A percentile compares a stretch with the other conserved stretches of the same genome.
These are phyloP conservation scores for Fusarium siculi DNA, from an alignment of 2,329 filamentous ascomycete species.

Conservation along the genomic window DNA sequence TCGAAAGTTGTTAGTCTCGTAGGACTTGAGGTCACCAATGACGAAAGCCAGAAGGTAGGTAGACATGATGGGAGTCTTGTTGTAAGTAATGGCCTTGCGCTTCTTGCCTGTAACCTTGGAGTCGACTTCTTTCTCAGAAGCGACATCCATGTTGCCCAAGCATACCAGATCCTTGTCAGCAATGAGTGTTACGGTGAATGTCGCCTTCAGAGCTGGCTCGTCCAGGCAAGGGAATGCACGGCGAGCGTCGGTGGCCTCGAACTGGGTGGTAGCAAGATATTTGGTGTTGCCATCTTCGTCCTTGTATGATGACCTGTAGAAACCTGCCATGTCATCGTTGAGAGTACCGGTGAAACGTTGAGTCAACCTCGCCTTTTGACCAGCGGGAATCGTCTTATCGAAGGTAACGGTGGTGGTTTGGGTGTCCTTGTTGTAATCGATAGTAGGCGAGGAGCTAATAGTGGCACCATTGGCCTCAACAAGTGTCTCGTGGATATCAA, in stretches of 20 bases:
- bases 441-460: slow-evolving; percentile 52
- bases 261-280: slow-evolving; percentile 90
- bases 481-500: slow-evolving; percentile 78
- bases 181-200: slow-evolving; percentile 90
- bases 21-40: slow-evolving; percentile 91
- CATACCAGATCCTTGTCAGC: slow-evolving; percentile 92
- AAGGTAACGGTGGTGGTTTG: slow-evolving; percentile 88
- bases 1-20: slow-evolving; percentile 91
- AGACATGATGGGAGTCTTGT: slow-evolving; percentile 92
- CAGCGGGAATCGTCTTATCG: slow-evolving; percentile 75
- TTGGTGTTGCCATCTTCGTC: slow-evolving; percentile 80
- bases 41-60: slow-evolving; percentile 96
- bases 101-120: slow-evolving; percentile 67
- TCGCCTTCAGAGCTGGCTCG: slow-evolving; percentile 92
- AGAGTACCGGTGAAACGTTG: slow-evolving; percentile 77
- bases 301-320: slow-evolving; percentile 96
- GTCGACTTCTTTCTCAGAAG: slow-evolving; percentile 77
- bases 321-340: slow-evolving; percentile 97
- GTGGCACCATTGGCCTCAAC: slow-evolving; percentile 59
- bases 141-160: slow-evolving; percentile 96
- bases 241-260: slow-evolving; percentile 95
- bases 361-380: slow-evolving; percentile 74
- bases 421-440: slow-evolving; percentile 80
- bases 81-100: slow-evolving; percentile 91
- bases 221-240: slow-evolving; percentile 97